Conservation (phyloP, 2,329 filamentous ascomycete species). For the Capronia coronata region DNA sequence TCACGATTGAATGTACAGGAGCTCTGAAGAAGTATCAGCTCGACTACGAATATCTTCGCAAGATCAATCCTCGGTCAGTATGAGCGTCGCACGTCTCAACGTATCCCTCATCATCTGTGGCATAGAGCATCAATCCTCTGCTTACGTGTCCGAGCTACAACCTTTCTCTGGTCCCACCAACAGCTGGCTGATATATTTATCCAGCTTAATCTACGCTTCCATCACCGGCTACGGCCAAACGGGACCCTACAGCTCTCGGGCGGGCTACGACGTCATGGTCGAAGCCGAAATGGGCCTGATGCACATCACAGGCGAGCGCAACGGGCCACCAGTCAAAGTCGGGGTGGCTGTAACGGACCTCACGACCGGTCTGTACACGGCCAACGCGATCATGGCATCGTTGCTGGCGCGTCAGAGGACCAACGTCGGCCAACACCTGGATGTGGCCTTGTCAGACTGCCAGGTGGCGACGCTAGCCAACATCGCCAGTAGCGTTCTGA, state of each 20-base stretch:
- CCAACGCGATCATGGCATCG: slow-evolving; percentile 91
- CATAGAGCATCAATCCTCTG: no score
- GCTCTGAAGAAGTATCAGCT: slow-evolving; percentile 77
- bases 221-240: slow-evolving; percentile 97
- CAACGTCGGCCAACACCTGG: slow-evolving; percentile 75
- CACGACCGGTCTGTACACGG: slow-evolving; percentile 90
- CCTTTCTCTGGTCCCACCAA: no score
- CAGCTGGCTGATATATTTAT: no score
- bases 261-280: slow-evolving; percentile 98
- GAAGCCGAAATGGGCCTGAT: slow-evolving; percentile 97
- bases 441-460: slow-evolving; percentile 85
- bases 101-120: no score
- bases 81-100: not conserved
- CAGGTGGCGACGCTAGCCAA: slow-evolving; percentile 94
- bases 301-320: slow-evolving; percentile 89
- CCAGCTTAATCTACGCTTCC: slow-evolving; percentile 77
- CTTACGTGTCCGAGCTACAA: no score
- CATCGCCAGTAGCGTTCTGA: slow-evolving; percentile 83
- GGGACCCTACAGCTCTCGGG: slow-evolving; percentile 76
- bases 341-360: slow-evolving; percentile 95
- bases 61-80: slow-evolving; percentile 62
- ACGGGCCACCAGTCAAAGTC: slow-evolving; percentile 91
- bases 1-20: no score
- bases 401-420: slow-evolving; percentile 66
- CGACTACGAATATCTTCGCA: slow-evolving; percentile 73